Base-by-base conservation (phyloP, 805 yeast genomes). In the Spathaspora arborariae region DNA sequence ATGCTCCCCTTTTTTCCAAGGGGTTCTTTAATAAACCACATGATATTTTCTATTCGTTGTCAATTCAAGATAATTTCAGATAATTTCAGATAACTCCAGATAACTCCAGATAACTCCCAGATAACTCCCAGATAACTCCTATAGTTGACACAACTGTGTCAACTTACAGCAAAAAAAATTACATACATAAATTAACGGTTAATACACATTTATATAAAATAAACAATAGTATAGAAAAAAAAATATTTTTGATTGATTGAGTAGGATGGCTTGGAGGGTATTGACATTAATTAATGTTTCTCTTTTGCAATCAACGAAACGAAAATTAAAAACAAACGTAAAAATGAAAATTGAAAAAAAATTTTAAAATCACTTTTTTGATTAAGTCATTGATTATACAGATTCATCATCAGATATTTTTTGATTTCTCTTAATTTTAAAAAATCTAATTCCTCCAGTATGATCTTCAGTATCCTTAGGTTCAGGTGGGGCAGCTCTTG, bases 371-470 rank as follows among this genome's bases (percentile, higher is more conserved):
- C 27, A 24, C 27, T 24, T 24, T 24, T 24, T 24, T 24, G 27
- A n/a, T n/a, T n/a, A n/a, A n/a, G n/a, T n/a, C n/a, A 16, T 33
- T 16, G 20, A 20, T 49, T 66, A 72, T 48, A 70, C 74, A 51
- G 74, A 68, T 56, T 72, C 76, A 41, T 70, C 76, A 48, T 72
- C 77, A 34, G 68, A 59, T 33, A 62, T 59, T 62, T 71, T 72
- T 49, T 66, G 67, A 59, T 70, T 69, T 67, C 76, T 82, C 69
- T 84, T 82, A 51, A 85, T 82, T 58, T 82, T 84, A 75, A 85
- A 85, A 67, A 85, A 85, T 66, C 87, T 82, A 58, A 85, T 84
- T 41, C 91, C 91, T 33, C 76, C 75, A 39, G 62, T 56, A 51
- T 76, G 72, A 47, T 76, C 78, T 47, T 72, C 68, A 48, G 60